Base-by-base conservation (phyloP, 1,284 basidiomycete species). In the Lentinus polychrous region DNA sequence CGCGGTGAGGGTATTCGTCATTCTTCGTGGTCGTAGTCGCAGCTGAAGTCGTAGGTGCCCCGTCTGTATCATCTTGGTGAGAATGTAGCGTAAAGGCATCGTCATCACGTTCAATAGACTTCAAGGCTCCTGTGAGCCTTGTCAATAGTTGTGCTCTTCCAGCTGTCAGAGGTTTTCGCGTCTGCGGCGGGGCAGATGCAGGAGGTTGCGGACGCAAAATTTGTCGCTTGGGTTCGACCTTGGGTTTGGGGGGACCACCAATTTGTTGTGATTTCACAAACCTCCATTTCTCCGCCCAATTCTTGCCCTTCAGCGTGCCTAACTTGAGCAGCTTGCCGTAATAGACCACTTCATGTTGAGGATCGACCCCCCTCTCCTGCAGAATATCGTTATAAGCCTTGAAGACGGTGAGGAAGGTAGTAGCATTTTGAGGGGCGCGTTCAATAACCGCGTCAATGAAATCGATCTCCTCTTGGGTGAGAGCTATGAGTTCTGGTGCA, bases 301-400 rank as follows among this genome's bases (percentile, higher is more conserved):
- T 83, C 46, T 70, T 70, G 12, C 85, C 88, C 65, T 79, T 85
- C 59, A 91, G 59, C 23, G 83, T 87, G 38, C 86, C 85, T 3
- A 91, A 69, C 62, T 91, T 89, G 51, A 91, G 65, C 31, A 91
- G 65, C 61, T 87, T 86, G 22, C 79, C 78, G 61, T 90, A 91
- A 60, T 83, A 86, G n/a, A 82, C 69, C 12, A 87, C 84, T 61
- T 91, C 89, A 31, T 78, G 71, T 50, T 83, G 78, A n/a, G 81
- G 75, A 55, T 90, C 84, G n/a, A 91, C 66, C 1, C 83, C 83
- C 3, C 81, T 74, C 53, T 85, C 81, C 49, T 76, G 75, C 14
- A 91, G 68, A 17, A 88, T 77, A 51, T 85, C 81, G 56, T 81
- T 86, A 62, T 91, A 91, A 0, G 87, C 84, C 57, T 86, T 87